A percentile compares a stretch with the other conserved stretches of the same genome.
Evolutionary conservation across 2,329 filamentous ascomycete species (phyloP).

Genomic region (Annulohypoxylon truncatum): DNA sequence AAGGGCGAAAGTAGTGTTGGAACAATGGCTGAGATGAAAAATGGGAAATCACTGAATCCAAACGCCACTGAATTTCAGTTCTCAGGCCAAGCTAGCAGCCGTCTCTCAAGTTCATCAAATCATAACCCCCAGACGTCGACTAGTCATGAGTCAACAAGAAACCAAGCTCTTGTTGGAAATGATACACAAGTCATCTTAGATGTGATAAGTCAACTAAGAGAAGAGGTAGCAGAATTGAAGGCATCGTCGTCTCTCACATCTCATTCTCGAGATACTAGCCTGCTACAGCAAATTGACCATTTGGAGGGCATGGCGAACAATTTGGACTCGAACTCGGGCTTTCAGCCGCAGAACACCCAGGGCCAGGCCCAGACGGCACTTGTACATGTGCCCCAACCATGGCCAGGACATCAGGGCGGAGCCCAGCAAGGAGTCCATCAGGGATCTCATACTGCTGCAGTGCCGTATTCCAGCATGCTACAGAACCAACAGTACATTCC

Average conservation of each 20-base stretch:
- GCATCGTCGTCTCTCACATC: not conserved
- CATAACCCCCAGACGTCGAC: not conserved
- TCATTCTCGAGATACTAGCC: not conserved
- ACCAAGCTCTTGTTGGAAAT: not conserved
- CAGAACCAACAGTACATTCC: not conserved
- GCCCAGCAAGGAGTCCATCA: not conserved
- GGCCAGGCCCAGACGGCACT: not conserved
- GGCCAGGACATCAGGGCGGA: too few relatives aligned
- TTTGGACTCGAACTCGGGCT: not conserved
- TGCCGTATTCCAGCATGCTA: not conserved
- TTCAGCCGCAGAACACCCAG: not conserved
- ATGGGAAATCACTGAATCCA: slow-evolving; percentile 40
- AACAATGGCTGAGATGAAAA: not conserved
- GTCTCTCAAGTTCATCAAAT: not conserved
- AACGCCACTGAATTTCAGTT: slow-evolving; percentile 43
- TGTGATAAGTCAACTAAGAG: slow-evolving; percentile 12
- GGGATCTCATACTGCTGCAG: not conserved
- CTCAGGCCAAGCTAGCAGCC: not conserved
- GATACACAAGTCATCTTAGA: not conserved
- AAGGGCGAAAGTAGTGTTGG: not conserved
- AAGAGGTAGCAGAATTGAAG: slow-evolving; percentile 12
- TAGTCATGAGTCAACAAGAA: not conserved
- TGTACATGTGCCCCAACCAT: not conserved
- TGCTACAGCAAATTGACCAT: slow-evolving; percentile 2
- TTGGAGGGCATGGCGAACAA: slow-evolving; percentile 1